phyloP scores from a whole-genome alignment of 1,284 basidiomycete species.

The Pascua guehoae region DNA sequence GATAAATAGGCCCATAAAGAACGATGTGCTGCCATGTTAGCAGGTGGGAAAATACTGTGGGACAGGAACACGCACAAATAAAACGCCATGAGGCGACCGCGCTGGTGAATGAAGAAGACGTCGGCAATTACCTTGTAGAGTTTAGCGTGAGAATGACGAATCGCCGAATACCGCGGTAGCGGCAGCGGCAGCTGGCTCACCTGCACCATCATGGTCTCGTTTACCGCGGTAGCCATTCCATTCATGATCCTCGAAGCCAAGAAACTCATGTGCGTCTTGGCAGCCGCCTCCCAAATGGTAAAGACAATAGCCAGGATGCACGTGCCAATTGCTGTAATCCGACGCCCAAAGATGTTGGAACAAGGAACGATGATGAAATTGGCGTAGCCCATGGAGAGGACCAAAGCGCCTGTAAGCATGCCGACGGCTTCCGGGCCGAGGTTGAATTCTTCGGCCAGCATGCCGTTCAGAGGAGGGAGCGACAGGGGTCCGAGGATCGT shows the following conservation, averaged over 20 bases:
- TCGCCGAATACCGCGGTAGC: too few relatives aligned
- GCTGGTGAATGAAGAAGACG: constrained; percentile 19
- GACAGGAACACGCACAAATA: constrained; percentile 4
- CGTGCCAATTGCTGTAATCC: constrained; percentile 4
- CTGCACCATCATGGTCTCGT: constrained; percentile 13
- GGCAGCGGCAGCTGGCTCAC: neutral
- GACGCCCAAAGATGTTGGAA: constrained; percentile 18
- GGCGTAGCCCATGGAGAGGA: constrained; percentile 14
- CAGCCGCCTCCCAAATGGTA: constrained; percentile 13
- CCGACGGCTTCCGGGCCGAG: neutral
- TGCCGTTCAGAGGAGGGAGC: constrained; percentile 13
- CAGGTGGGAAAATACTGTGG: too few relatives aligned
- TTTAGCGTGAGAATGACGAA: too few relatives aligned
- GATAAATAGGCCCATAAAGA: constrained; percentile 17
- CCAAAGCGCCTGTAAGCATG: constrained; percentile 13
- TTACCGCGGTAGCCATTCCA: constrained; percentile 10
- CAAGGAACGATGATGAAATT: constrained; percentile 20
- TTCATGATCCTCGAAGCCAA: constrained; percentile 7
- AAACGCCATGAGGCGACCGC: constrained; percentile 12
- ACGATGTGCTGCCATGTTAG: neutral
- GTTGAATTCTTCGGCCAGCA: constrained; percentile 8
- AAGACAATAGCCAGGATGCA: constrained; percentile 5
- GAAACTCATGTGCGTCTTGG: constrained; percentile 7
- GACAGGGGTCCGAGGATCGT: constrained; percentile 8
- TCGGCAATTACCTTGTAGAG: constrained; percentile 8